Conservation (phyloP, 2,329 filamentous ascomycete genomes). For the Keithomyces neogunnii region DNA sequence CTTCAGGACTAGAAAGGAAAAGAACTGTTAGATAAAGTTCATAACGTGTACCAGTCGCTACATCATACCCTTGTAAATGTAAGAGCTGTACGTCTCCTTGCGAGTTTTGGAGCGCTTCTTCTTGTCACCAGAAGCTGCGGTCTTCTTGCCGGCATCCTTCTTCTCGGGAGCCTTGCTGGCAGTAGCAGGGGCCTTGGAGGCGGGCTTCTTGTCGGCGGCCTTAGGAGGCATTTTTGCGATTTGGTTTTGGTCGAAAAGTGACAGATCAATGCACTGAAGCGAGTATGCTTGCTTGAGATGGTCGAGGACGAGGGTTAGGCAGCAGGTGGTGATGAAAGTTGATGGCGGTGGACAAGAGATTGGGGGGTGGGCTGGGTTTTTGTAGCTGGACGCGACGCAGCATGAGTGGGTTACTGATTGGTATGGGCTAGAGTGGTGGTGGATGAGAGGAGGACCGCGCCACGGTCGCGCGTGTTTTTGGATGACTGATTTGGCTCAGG, state of each 20-base stretch:
- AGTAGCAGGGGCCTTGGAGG: constrained; percentile 85
- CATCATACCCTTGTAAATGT: constrained; percentile 95
- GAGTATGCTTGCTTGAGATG: constrained; percentile 7
- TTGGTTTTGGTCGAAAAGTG: constrained; percentile 10
- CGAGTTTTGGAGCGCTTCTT: constrained; percentile 99
- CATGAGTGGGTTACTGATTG: constrained; percentile 51
- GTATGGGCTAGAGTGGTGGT: constrained; percentile 12
- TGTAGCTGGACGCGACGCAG: constrained; percentile 50
- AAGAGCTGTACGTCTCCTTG: constrained; percentile 99
- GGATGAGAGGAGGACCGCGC: constrained; percentile 8
- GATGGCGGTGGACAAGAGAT: constrained; percentile 37
- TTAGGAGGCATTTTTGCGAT: constrained; percentile 85
- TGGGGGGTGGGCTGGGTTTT: constrained; percentile 47
- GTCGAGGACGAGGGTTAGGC: constrained; percentile 20
- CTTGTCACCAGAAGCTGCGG: constrained; percentile 91
- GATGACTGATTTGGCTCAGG: constrained; percentile 5
- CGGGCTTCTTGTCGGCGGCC: constrained; percentile 97
- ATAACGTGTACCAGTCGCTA: neutral
- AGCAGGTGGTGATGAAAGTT: constrained; percentile 31
- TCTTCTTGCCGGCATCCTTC: constrained; percentile 99
- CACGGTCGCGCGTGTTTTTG: constrained; percentile 11
- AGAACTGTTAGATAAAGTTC: neutral
- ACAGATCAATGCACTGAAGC: neutral
- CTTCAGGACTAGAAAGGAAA: constrained; percentile 74
- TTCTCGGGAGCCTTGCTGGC: constrained; percentile 71